These are phyloP conservation scores for Lentinula boryana DNA, from an alignment of 768 basidiomycete genomes.

Conservation along the genomic window DNA sequence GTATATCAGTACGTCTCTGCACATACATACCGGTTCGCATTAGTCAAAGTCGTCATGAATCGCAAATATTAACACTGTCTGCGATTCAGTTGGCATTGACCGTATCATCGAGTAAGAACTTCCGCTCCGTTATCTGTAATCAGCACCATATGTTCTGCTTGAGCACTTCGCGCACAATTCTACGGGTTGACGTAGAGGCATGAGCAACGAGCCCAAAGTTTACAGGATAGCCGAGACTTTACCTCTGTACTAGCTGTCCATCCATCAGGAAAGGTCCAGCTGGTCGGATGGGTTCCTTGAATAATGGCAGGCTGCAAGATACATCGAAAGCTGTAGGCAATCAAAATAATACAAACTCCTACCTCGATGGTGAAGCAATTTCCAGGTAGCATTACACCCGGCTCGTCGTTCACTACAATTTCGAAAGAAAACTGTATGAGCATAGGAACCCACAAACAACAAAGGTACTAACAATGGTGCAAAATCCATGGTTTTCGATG, in stretches of 20 bases:
- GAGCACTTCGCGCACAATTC: slow-evolving; percentile 79
- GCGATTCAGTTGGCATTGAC: too few species aligned
- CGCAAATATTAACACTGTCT: background rate
- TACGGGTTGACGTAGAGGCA: slow-evolving; percentile 18
- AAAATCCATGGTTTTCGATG: slow-evolving; percentile 81
- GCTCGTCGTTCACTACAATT: slow-evolving; percentile 71
- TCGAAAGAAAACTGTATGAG: background rate
- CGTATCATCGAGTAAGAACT: slow-evolving; percentile 48
- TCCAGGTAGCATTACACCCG: slow-evolving; percentile 75
- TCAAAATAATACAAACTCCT: slow-evolving; percentile 7
- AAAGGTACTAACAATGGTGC: slow-evolving; percentile 52
- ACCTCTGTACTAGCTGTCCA: slow-evolving; percentile 93
- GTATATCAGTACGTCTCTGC: too few species aligned
- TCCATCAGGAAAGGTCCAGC: slow-evolving; percentile 84
- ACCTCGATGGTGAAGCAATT: slow-evolving; percentile 95
- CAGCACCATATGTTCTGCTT: slow-evolving; percentile 85
- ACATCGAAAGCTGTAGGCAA: background rate
- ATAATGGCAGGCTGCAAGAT: slow-evolving; percentile 60
- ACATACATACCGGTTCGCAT: too few species aligned
- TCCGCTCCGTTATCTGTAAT: slow-evolving; percentile 78
- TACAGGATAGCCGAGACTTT: slow-evolving; percentile 11
- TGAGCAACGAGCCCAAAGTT: background rate
- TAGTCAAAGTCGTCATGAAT: too few species aligned
- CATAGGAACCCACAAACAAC: background rate
- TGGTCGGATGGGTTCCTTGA: slow-evolving; percentile 61